Percentiles rank a stretch among this genome's conserved stretches.
phyloP scores from a whole-genome alignment of 2,329 filamentous ascomycete genomes.

The Podosphaera xanthii region DNA sequence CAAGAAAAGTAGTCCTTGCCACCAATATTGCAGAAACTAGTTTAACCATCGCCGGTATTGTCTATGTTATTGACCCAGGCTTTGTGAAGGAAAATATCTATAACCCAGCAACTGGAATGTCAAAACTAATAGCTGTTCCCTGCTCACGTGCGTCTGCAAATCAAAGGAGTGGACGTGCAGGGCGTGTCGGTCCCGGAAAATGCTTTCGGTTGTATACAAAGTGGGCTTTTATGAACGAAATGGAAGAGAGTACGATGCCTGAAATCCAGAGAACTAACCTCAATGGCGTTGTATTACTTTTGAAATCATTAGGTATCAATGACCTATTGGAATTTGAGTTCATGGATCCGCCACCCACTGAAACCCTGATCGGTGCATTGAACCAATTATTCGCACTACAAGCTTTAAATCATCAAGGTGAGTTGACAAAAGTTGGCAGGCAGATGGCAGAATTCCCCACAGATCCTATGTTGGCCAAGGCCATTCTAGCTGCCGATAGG shows the following conservation, averaged over 20 bases:
- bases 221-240: slow-evolving; percentile 82
- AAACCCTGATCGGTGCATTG: slow-evolving; percentile 69
- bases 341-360: slow-evolving; percentile 77
- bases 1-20: slow-evolving; percentile 76
- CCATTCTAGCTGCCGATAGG: slow-evolving; percentile 69
- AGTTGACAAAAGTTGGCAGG: slow-evolving; percentile 72
- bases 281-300: slow-evolving; percentile 57
- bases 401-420: slow-evolving; percentile 68
- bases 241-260: slow-evolving; percentile 76
- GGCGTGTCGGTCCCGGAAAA: slow-evolving; percentile 76
- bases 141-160: slow-evolving; percentile 83
- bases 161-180: slow-evolving; percentile 78
- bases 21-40: slow-evolving; percentile 96
- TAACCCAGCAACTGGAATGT: slow-evolving; percentile 80
- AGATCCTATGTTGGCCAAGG: slow-evolving; percentile 76
- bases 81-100: slow-evolving; percentile 93
- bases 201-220: slow-evolving; percentile 88
- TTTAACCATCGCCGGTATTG: slow-evolving; percentile 86
- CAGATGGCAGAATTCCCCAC: slow-evolving; percentile 93
- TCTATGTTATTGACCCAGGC: slow-evolving; percentile 86
- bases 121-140: slow-evolving; percentile 71
- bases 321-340: slow-evolving; percentile 88
- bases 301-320: slow-evolving; percentile 82
- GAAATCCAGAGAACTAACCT: slow-evolving; percentile 86
- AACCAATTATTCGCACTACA: slow-evolving; percentile 84